Conservation (phyloP, 2,329 filamentous ascomycete species). For the Nothophoma quercina region DNA sequence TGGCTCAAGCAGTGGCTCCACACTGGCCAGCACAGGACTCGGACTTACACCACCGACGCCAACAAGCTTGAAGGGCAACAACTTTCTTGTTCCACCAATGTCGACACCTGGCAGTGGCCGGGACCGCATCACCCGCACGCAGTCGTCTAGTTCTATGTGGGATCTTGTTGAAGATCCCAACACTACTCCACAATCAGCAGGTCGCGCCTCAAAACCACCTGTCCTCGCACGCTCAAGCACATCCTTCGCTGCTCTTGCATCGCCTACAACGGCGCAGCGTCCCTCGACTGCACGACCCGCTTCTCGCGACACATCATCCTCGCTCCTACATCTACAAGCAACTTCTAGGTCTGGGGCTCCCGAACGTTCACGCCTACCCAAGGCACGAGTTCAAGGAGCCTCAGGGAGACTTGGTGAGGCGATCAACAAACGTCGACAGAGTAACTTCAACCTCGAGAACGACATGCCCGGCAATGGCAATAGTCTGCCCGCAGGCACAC, state of each 20-base stretch:
- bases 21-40: constrained; percentile 32
- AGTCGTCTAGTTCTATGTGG: constrained; percentile 44
- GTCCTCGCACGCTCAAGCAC: constrained; percentile 38
- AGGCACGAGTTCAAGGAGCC: constrained; percentile 35
- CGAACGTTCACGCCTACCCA: constrained; percentile 36
- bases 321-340: constrained; percentile 34
- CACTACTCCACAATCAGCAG: constrained; percentile 29
- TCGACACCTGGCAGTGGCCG: constrained; percentile 37
- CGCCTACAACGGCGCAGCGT: constrained; percentile 26
- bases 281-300: constrained; percentile 34
- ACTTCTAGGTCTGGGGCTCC: constrained; percentile 22
- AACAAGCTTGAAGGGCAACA: constrained; percentile 40
- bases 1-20: constrained; percentile 43
- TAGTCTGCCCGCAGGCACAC: constrained; percentile 6
- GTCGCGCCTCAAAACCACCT: constrained; percentile 25
- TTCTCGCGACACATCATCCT: constrained; percentile 38
- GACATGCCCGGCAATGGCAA: constrained; percentile 19
- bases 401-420: constrained; percentile 39
- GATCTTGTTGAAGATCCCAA: constrained; percentile 43
- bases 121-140: constrained; percentile 38
- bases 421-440: constrained; percentile 35
- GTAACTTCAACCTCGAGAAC: constrained; percentile 36
- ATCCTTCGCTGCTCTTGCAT: constrained; percentile 34
- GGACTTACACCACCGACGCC: constrained; percentile 46
- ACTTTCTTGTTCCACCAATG: constrained; percentile 37